These are phyloP conservation scores for Pholiota microspora DNA, from an alignment of 768 basidiomycete genomes.

Conservation along the genomic window DNA sequence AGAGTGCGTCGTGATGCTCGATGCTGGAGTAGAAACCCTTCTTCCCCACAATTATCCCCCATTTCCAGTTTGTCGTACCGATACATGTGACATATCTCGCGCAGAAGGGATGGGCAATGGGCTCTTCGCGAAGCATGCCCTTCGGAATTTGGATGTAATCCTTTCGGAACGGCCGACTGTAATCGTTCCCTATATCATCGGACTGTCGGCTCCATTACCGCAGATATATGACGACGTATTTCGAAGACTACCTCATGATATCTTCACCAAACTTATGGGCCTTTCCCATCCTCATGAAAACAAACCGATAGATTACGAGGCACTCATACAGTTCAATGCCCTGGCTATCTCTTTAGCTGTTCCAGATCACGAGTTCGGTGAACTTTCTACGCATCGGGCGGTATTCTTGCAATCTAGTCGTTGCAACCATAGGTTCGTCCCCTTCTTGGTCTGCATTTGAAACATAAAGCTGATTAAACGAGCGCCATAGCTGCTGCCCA, in stretches of 20 bases:
- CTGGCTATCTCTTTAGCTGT: conserved; percentile 29
- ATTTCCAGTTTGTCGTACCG: not conserved
- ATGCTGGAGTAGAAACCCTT: conserved; percentile 26
- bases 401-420: conserved; percentile 34
- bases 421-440: conserved; percentile 38
- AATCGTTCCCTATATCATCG: conserved; percentile 31
- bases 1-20: conserved; percentile 27
- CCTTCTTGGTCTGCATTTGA: not conserved
- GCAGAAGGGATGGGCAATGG: conserved; percentile 22
- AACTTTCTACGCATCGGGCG: conserved; percentile 30
- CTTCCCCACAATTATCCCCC: conserved; percentile 16
- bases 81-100: conserved; percentile 11
- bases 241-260: conserved; percentile 20
- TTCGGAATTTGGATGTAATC: conserved; percentile 23
- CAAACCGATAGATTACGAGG: conserved; percentile 17
- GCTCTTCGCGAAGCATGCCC: conserved; percentile 22
- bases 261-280: conserved; percentile 18
- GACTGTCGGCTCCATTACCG: conserved; percentile 16
- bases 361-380: conserved; percentile 20
- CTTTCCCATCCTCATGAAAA: conserved; percentile 16
- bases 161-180: conserved; percentile 31
- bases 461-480: not conserved
- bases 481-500: not conserved
- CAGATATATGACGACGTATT: conserved; percentile 27
- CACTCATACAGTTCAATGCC: conserved; percentile 30